Conservation (phyloP, 768 basidiomycete species). For the Pluteus cervinus region DNA sequence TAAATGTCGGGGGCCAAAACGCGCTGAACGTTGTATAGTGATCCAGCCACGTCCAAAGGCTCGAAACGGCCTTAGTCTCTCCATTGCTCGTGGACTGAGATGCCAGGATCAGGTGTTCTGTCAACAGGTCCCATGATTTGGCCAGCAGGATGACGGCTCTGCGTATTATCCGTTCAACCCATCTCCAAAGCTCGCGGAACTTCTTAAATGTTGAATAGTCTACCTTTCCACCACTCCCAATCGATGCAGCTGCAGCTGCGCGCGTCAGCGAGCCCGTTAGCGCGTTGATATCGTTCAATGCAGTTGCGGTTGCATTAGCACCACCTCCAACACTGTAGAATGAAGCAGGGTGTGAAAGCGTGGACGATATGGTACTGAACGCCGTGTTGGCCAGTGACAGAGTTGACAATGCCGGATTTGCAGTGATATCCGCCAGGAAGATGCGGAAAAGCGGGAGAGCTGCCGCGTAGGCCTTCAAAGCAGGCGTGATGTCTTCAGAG, state of each 20-base stretch:
- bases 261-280: no score
- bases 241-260: no score
- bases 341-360: no score
- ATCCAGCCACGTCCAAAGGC: slow-evolving; percentile 58
- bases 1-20: slow-evolving; percentile 77
- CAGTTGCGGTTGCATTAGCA: no score
- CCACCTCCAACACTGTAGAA: no score
- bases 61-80: slow-evolving; percentile 16
- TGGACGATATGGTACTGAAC: no score
- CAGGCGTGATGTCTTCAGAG: slow-evolving; percentile 39
- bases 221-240: no score
- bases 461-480: slow-evolving; percentile 51
- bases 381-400: slow-evolving; percentile 18
- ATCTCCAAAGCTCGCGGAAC: slow-evolving; percentile 82
- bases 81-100: slow-evolving; percentile 5
- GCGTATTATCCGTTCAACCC: slow-evolving; percentile 78
- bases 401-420: slow-evolving; percentile 13
- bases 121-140: slow-evolving; percentile 31
- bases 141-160: slow-evolving; percentile 68
- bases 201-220: slow-evolving; percentile 52
- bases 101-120: slow-evolving; percentile 18
- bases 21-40: slow-evolving; percentile 56
- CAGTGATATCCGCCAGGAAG: slow-evolving; percentile 40
- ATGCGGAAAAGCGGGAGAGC: slow-evolving; percentile 49
- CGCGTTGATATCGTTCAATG: no score